These are phyloP conservation scores for Phlyctochytrium planicorne DNA, from an alignment of 192 early-diverging fungal genomes.

Conservation along the genomic window DNA sequence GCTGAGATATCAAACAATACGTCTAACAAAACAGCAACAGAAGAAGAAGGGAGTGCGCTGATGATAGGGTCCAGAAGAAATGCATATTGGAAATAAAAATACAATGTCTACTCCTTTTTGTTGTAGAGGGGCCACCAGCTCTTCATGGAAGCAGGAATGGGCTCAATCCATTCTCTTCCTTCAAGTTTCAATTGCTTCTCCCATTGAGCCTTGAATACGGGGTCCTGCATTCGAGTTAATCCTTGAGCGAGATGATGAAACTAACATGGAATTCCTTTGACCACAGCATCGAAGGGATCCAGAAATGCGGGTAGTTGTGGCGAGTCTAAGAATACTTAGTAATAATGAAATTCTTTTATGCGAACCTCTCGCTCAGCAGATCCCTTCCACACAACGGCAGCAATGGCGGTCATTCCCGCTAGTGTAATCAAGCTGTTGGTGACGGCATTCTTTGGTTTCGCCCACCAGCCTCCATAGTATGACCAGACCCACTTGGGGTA, in stretches of 20 bases:
- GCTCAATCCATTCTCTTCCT: slow-evolving; percentile 58
- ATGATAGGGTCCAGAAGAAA: too few relatives aligned
- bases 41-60: too few relatives aligned
- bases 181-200: slow-evolving; percentile 48
- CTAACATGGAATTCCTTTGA: slow-evolving; percentile 52
- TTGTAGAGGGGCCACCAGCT: slow-evolving; percentile 39
- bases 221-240: slow-evolving; percentile 32
- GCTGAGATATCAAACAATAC: too few relatives aligned
- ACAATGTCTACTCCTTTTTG: too few relatives aligned
- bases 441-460: slow-evolving; percentile 35
- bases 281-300: slow-evolving; percentile 63
- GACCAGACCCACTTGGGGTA: slow-evolving; percentile 48
- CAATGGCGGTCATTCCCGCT: slow-evolving; percentile 24
- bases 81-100: too few relatives aligned
- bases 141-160: slow-evolving; percentile 42
- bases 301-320: slow-evolving; percentile 45
- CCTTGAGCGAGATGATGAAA: slow-evolving; percentile 5
- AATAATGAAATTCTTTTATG: neutral
- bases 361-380: neutral
- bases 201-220: slow-evolving; percentile 44
- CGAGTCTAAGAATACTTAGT: slow-evolving; percentile 27
- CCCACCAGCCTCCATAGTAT: slow-evolving; percentile 47
- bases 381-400: neutral
- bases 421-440: slow-evolving; percentile 41
- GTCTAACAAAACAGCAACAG: too few relatives aligned